Evolutionary conservation across 768 basidiomycete species (phyloP), one percentile per base, ranked within the genome.

Genomic region (Mycena pura): DNA sequence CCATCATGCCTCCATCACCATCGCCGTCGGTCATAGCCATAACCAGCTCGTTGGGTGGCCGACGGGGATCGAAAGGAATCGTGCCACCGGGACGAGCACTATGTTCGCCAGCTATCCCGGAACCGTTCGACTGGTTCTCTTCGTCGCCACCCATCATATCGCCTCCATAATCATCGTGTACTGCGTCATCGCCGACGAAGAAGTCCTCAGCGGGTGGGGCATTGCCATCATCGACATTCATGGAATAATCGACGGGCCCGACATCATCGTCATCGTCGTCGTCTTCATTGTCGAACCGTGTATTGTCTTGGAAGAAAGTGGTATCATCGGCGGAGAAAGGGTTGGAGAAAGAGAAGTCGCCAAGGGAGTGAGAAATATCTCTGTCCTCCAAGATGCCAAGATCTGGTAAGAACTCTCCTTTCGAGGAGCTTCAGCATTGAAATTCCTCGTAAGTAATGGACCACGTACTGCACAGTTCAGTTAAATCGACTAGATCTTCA

Each of bases 51-150:
- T 86, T 89, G 7, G 90, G 89, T 41, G 82, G 80, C n/a, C 82
- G 80, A 34, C 91, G 82, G 8, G 95, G 95, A 73, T 98, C 95
- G 70, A 96, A 99, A 2, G 92, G 87, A 13, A 88, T 85, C 58
- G 86, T 85, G 6, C 77, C 77, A 3, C 84, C 89, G 3, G 77
- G 74, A 6, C 75, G 43, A 68, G 68, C 25, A 78, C 69, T 79
- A 25, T 74, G 76, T 31, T 78, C 81, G 6, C 72, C 73, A 21
- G 76, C 77, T 13, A 74, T 81, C 25, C 79, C 81, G 19, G 84
- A 85, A 2, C 77, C 83, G 48, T 77, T 78, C 0, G 78, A 80
- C 28, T 74, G 73, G 17, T 74, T 77, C 32, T 80, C 80, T 29
- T 81, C 81, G 32, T 78, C 80, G 8, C 81, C 75, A 46, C 76